A percentile compares a stretch with the other conserved stretches of the same genome.
phyloP scores from a whole-genome alignment of 2,329 filamentous ascomycete species.

The Epichloe typhina region DNA sequence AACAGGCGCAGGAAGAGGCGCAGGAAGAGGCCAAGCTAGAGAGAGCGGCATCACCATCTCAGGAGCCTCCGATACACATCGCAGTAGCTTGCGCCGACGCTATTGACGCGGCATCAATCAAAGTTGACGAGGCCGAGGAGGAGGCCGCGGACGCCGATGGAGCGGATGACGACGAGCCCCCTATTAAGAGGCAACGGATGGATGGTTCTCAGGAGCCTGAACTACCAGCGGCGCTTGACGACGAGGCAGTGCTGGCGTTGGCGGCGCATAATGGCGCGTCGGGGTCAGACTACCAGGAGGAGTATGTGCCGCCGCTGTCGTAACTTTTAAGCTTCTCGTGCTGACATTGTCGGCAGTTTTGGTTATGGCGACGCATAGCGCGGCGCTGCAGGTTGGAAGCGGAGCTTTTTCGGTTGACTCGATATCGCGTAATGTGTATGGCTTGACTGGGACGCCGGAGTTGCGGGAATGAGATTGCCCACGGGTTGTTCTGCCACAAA shows the following conservation, averaged over 20 bases:
- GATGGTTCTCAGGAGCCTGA: constrained; percentile 18
- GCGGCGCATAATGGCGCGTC: constrained; percentile 28
- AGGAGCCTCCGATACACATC: neutral
- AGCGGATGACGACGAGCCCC: constrained; percentile 21
- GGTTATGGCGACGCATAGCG: constrained; percentile 27
- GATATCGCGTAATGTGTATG: neutral
- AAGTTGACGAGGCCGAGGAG: constrained; percentile 6
- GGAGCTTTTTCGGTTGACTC: neutral
- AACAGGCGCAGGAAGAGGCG: neutral
- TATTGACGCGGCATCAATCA: neutral
- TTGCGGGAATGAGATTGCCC: neutral
- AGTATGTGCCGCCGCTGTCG: constrained; percentile 22
- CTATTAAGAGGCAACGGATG: constrained; percentile 28
- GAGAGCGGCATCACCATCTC: neutral
- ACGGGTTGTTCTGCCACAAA: neutral
- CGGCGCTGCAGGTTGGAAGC: neutral
- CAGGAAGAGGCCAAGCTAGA: no score
- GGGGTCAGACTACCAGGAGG: constrained; percentile 25
- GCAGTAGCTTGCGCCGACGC: neutral
- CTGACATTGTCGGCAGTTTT: neutral
- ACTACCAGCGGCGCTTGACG: constrained; percentile 25
- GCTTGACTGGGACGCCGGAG: neutral
- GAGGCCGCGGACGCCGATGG: constrained; percentile 12
- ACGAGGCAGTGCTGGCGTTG: constrained; percentile 35
- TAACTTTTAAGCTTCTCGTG: neutral